Evolutionary conservation across 2,329 filamentous ascomycete species (phyloP).

Genomic region (Alternaria triticina): DNA sequence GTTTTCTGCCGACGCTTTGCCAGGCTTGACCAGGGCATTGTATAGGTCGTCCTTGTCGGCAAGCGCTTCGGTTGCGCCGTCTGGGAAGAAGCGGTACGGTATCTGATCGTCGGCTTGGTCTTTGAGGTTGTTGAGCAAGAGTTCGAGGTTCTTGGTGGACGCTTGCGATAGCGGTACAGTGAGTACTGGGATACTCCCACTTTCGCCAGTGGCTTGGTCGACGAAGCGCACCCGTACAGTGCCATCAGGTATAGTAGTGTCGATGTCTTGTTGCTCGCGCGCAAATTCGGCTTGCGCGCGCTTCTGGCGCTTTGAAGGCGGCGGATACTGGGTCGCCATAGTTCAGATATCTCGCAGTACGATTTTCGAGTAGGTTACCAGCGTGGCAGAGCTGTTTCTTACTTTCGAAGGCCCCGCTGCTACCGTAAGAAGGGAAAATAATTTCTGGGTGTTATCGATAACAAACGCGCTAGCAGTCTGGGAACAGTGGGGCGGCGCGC

Average conservation of each 20-base stretch:
- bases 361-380: neutral
- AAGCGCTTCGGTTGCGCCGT: conserved; percentile 50
- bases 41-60: conserved; percentile 56
- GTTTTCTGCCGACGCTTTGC: conserved; percentile 62
- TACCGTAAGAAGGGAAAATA: conserved; percentile 15
- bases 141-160: conserved; percentile 85
- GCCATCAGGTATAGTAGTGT: conserved; percentile 69
- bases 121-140: conserved; percentile 83
- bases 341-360: neutral
- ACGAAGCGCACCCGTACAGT: conserved; percentile 87
- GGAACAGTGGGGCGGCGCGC: conserved; percentile 22
- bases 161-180: conserved; percentile 84
- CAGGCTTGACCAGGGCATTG: conserved; percentile 48
- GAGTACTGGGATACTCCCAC: conserved; percentile 70
- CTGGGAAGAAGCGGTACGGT: conserved; percentile 70
- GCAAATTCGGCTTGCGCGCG: conserved; percentile 75
- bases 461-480: conserved; percentile 28
- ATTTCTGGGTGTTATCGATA: conserved; percentile 35
- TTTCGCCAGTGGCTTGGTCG: conserved; percentile 74
- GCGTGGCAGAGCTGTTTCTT: neutral
- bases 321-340: conserved; percentile 85
- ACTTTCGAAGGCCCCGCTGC: neutral
- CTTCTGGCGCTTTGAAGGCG: conserved; percentile 86
- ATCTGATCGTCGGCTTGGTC: conserved; percentile 68
- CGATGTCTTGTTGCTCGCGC: conserved; percentile 76